Evolutionary conservation across 1,284 basidiomycete species (phyloP).

Genomic region (Leccinum laetum): DNA sequence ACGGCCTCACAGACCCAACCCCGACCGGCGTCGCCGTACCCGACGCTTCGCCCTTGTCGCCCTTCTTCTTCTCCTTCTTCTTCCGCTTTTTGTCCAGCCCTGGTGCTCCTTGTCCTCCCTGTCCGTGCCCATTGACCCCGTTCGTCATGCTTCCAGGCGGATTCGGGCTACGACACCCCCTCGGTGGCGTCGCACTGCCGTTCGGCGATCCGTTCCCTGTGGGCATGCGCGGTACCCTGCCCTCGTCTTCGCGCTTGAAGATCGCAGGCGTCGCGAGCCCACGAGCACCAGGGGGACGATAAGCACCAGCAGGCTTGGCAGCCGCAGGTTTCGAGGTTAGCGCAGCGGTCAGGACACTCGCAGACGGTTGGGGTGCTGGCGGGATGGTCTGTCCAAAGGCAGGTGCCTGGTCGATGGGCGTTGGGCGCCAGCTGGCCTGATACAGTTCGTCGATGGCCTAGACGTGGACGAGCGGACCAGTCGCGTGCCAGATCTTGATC

Average conservation of each 20-base stretch:
- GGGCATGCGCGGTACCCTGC: slow-evolving; percentile 50
- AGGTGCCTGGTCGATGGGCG: slow-evolving; percentile 60
- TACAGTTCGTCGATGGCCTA: slow-evolving; percentile 86
- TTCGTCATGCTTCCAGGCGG: slow-evolving; percentile 23
- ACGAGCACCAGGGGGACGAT: slow-evolving; percentile 91
- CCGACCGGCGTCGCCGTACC: slow-evolving; percentile 32
- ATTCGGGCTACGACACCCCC: slow-evolving; percentile 38
- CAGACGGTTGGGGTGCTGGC: slow-evolving; percentile 70
- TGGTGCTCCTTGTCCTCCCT: slow-evolving; percentile 10
- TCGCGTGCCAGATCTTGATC: slow-evolving; percentile 95
- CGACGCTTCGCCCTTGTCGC: slow-evolving; percentile 33
- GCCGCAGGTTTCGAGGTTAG: slow-evolving; percentile 31
- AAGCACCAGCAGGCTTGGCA: slow-evolving; percentile 76
- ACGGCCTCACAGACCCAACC: slow-evolving; percentile 30
- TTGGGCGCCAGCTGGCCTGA: slow-evolving; percentile 85
- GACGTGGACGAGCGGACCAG: slow-evolving; percentile 81
- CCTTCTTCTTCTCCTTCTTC: slow-evolving; percentile 60
- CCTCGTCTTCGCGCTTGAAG: slow-evolving; percentile 89
- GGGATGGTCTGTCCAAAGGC: slow-evolving; percentile 79
- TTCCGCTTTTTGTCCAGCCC: slow-evolving; percentile 48
- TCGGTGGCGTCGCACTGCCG: slow-evolving; percentile 57
- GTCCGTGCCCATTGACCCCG: slow-evolving; percentile 34
- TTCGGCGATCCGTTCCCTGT: slow-evolving; percentile 38
- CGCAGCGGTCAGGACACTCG: slow-evolving; percentile 49
- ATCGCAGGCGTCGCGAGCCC: slow-evolving; percentile 83